phyloP scores from a whole-genome alignment of 805 yeast species.

The Metschnikowia koreensis region DNA sequence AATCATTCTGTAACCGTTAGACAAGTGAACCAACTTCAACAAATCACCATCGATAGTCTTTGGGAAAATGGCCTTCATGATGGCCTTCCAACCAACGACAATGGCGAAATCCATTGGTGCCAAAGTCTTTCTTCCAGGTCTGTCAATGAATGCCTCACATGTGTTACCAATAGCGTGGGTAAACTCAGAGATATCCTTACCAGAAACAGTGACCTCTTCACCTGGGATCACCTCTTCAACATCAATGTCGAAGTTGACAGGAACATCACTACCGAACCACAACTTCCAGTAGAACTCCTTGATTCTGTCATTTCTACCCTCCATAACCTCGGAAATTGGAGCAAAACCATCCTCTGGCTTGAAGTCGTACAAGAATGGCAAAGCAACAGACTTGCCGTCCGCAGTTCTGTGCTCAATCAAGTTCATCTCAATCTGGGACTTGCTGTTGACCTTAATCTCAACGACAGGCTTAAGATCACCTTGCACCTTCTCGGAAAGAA shows the following conservation, averaged over 20 bases:
- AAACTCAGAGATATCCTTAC: constrained; percentile 81
- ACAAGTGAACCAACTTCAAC: constrained; percentile 87
- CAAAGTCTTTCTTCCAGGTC: constrained; percentile 76
- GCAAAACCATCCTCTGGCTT: constrained; percentile 90
- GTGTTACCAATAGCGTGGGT: constrained; percentile 97
- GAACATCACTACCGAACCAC: constrained; percentile 74
- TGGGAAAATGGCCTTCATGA: constrained; percentile 98
- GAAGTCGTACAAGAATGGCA: constrained; percentile 76
- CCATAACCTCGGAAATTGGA: constrained; percentile 87
- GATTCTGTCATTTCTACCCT: constrained; percentile 87
- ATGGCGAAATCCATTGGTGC: constrained; percentile 99
- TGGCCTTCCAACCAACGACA: constrained; percentile 97
- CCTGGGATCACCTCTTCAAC: constrained; percentile 72
- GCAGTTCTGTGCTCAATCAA: constrained; percentile 88
- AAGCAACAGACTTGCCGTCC: constrained; percentile 68
- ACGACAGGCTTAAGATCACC: constrained; percentile 70
- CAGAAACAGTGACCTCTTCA: constrained; percentile 62
- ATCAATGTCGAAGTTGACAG: constrained; percentile 68
- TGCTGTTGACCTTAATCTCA: constrained; percentile 51
- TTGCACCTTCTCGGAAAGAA: constrained; percentile 67
- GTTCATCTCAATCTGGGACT: constrained; percentile 59
- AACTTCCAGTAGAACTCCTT: constrained; percentile 96
- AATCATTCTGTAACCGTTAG: constrained; percentile 89
- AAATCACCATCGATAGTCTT: constrained; percentile 94
- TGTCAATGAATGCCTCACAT: constrained; percentile 90